These are phyloP conservation scores for Leersia perrieri DNA, from an alignment of 176 grass and related monocot species.

Conservation along the genomic window DNA sequence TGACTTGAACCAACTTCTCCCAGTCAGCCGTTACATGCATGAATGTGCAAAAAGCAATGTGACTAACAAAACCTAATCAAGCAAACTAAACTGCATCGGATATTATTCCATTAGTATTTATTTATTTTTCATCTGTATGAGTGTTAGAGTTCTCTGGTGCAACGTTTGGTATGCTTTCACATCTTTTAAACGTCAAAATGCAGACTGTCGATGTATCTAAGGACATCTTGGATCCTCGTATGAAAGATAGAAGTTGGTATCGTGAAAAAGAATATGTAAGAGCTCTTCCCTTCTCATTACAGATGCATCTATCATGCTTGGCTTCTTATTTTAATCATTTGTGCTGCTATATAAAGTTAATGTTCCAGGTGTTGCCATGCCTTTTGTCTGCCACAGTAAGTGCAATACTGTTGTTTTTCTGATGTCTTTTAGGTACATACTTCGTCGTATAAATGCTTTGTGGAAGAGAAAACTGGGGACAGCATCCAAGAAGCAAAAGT, in stretches of 20 bases:
- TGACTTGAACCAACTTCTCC: no score
- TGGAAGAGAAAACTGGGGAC: conserved; percentile 46
- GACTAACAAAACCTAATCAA: no score
- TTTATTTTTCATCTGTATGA: no score
- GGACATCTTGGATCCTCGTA: conserved; percentile 60
- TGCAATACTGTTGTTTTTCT: no score
- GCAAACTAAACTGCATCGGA: no score
- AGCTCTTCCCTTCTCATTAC: conserved; percentile 22
- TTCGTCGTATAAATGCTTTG: conserved; percentile 40
- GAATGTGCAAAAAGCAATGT: no score
- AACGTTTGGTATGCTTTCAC: neutral
- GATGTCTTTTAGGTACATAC: conserved; percentile 31
- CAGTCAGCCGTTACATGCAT: no score
- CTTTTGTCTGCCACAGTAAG: no score
- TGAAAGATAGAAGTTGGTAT: conserved; percentile 48
- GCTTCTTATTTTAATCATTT: neutral
- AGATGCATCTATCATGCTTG: neutral
- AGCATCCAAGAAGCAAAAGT: conserved; percentile 34
- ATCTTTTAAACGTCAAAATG: neutral
- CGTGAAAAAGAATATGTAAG: conserved; percentile 59
- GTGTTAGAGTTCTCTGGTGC: no score
- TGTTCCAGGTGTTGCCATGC: no score
- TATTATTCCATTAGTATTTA: no score
- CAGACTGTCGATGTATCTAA: conserved; percentile 42
- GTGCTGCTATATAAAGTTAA: no score